phyloP scores from a whole-genome alignment of 352 stramenopile species.

The Phytophthora pinifolia region DNA sequence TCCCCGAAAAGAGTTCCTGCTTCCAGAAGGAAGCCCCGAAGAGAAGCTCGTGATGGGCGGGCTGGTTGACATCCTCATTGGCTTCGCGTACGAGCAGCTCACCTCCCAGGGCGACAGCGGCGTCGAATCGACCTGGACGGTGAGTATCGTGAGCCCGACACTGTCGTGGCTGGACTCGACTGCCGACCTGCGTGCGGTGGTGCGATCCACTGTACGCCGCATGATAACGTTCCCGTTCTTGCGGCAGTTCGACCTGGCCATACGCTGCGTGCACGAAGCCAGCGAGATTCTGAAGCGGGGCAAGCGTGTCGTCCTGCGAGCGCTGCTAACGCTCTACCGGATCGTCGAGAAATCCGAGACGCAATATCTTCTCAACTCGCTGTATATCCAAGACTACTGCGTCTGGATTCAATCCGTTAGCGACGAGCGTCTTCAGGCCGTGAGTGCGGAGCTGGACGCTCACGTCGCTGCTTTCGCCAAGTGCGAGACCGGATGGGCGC shows the following conservation, averaged over 20 bases:
- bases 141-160: conserved; percentile 93
- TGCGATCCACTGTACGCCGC: conserved; percentile 82
- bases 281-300: conserved; percentile 82
- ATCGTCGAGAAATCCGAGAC: conserved; percentile 95
- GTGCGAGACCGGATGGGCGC: conserved; percentile 67
- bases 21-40: conserved; percentile 53
- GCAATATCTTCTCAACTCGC: conserved; percentile 95
- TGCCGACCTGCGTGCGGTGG: conserved; percentile 54
- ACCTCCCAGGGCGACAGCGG: conserved; percentile 94
- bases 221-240: conserved; percentile 96
- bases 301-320: conserved; percentile 88
- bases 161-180: conserved; percentile 94
- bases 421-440: conserved; percentile 44
- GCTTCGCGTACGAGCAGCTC: conserved; percentile 96
- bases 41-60: conserved; percentile 72
- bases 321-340: conserved; percentile 88
- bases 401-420: conserved; percentile 79
- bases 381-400: conserved; percentile 96
- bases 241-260: conserved; percentile 88
- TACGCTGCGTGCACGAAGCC: conserved; percentile 84
- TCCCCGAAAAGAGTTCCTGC: conserved; percentile 80
- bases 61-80: conserved; percentile 94
- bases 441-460: conserved; percentile 37
- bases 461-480: conserved; percentile 56
- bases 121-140: conserved; percentile 97